Evolutionary conservation across 1,284 basidiomycete genomes (phyloP).

Genomic region (Moniliella sp.): DNA sequence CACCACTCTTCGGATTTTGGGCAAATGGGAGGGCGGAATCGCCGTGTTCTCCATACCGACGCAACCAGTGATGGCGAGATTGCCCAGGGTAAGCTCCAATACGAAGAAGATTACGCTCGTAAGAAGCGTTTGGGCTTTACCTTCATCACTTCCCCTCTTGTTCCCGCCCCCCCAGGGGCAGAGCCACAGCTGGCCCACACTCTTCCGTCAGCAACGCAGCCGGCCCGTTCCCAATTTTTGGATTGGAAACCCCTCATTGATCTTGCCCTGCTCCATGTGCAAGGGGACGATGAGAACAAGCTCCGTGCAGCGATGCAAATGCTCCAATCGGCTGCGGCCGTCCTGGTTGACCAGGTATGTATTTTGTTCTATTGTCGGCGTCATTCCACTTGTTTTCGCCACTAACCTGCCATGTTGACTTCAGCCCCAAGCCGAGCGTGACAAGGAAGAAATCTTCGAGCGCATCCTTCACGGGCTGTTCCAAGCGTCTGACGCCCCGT

Average conservation of each 20-base stretch:
- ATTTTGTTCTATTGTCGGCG: too few species aligned
- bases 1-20: conserved; percentile 83
- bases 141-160: too few species aligned
- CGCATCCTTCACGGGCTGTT: conserved; percentile 50
- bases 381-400: too few species aligned
- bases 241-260: conserved; percentile 47
- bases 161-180: too few species aligned
- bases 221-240: too few species aligned
- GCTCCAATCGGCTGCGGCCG: conserved; percentile 51
- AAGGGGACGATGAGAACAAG: conserved; percentile 45
- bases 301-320: conserved; percentile 56
- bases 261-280: conserved; percentile 50
- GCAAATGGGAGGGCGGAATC: conserved; percentile 90
- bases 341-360: conserved; percentile 51
- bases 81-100: conserved; percentile 43
- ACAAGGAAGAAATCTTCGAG: conserved; percentile 53
- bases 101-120: too few species aligned
- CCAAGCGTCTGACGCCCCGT: conserved; percentile 51
- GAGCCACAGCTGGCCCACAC: too few species aligned
- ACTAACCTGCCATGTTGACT: too few species aligned
- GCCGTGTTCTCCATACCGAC: conserved; percentile 55
- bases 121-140: too few species aligned
- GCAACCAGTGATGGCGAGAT: conserved; percentile 1
- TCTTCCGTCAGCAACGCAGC: too few species aligned
- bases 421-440: conserved; percentile 35